Evolutionary conservation across 1,139 yeast genomes (phyloP).

Genomic region (Taphrina confusa): DNA sequence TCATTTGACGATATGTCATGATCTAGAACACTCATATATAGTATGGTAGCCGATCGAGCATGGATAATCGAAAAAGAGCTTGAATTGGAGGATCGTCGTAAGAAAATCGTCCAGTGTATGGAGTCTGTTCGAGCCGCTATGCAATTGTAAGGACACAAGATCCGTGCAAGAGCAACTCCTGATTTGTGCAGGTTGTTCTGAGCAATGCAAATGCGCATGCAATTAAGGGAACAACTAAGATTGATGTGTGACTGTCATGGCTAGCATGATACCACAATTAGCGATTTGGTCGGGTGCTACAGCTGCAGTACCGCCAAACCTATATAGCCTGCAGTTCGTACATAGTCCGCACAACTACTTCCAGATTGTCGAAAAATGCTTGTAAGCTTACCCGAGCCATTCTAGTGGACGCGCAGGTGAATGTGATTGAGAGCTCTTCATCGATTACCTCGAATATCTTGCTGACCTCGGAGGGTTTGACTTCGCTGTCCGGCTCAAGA

Average conservation of each 20-base stretch:
- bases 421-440: not conserved
- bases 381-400: constrained; percentile 27
- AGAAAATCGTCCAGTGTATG: constrained; percentile 16
- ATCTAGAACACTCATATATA: not conserved
- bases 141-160: constrained; percentile 12
- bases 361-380: constrained; percentile 27
- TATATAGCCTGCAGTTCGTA: constrained; percentile 14
- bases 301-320: no score
- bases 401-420: constrained; percentile 11
- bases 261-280: no score
- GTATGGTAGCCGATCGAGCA: not conserved
- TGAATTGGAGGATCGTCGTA: constrained; percentile 5
- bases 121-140: constrained; percentile 1
- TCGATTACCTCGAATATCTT: not conserved
- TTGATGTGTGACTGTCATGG: no score
- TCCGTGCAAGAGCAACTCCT: not conserved
- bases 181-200: not conserved
- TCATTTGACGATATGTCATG: not conserved
- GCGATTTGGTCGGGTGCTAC: no score
- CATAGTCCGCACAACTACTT: constrained; percentile 27
- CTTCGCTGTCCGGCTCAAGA: constrained; percentile 26
- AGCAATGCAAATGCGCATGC: not conserved
- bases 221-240: no score
- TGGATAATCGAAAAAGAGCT: constrained; percentile 6
- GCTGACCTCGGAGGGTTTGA: constrained; percentile 28